Conservation (phyloP, 202 grass and related monocot genomes). For the Eragrostis tef region DNA sequence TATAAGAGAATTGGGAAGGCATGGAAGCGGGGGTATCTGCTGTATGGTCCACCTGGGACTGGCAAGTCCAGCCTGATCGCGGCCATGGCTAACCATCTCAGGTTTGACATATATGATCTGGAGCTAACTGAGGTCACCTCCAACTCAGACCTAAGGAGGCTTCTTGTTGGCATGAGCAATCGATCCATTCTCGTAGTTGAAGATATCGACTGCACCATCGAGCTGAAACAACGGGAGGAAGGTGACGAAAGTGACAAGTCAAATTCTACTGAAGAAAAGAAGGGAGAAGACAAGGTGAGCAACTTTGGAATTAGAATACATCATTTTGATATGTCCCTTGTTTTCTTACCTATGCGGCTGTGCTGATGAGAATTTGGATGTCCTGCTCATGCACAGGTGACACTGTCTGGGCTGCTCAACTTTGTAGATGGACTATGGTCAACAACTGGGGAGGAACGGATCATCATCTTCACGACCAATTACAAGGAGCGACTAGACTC, state of each 20-base stretch:
- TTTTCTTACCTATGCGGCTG: background rate
- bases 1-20: slow-evolving; percentile 80
- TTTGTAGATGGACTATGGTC: slow-evolving; percentile 91
- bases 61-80: slow-evolving; percentile 91
- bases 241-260: background rate
- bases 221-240: slow-evolving; percentile 49
- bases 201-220: slow-evolving; percentile 74
- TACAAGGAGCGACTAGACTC: slow-evolving; percentile 84
- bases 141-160: slow-evolving; percentile 53
- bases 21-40: slow-evolving; percentile 83
- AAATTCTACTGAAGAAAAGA: slow-evolving; percentile 28
- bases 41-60: slow-evolving; percentile 75
- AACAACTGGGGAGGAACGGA: slow-evolving; percentile 73
- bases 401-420: slow-evolving; percentile 83
- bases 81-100: slow-evolving; percentile 84
- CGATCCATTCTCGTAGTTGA: slow-evolving; percentile 73
- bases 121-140: slow-evolving; percentile 58
- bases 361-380: slow-evolving; percentile 39
- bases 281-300: slow-evolving; percentile 56
- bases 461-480: slow-evolving; percentile 90
- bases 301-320: slow-evolving; percentile 17
- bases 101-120: slow-evolving; percentile 83
- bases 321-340: background rate
- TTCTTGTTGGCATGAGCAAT: slow-evolving; percentile 65
- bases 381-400: slow-evolving; percentile 58